Evolutionary conservation across 2,329 filamentous ascomycete genomes (phyloP), one percentile per base, ranked within the genome.

Genomic region (Paramyrothecium roridum): DNA sequence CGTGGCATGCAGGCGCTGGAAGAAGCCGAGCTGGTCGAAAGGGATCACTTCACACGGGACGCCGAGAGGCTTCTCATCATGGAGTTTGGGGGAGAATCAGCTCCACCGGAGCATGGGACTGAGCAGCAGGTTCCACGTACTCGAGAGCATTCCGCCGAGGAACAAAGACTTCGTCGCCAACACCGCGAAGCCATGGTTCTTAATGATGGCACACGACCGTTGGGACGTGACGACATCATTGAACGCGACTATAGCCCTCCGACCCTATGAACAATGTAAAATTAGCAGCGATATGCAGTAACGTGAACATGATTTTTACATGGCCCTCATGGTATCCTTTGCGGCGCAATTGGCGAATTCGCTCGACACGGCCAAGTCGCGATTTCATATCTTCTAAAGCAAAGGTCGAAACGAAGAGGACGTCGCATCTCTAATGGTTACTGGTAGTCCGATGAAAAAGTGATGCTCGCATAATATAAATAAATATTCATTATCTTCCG

Each of bases 141-240:
- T 2, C 63, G 78, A 57, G 81, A 84, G 55, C 81, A 84, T 67
- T 85, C 78, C 56, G 77, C 73, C 8, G 86, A 86, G 66, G 90
- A 93, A 69, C 86, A 90, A 64, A 83, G 88, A 53, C 77, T 93
- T 57, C 79, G 91, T 57, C 82, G 92, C 60, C 82, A 90, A 51
- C 83, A 93, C 66, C 82, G 92, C 61, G 91, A 96, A 74, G 92
- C 91, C 4, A 93, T 97, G 83, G 92, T 97, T 20, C 77, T 96
- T 55, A 93, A 92, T 65, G 91, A 96, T 65, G 90, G 90, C n/a
- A 90, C 84, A 21, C 81, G 87, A 33, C 88, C 90, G 2, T 70
- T 96, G 48, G 85, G 83, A 3, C 83, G 85, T 59, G 84, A 85
- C 48, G 90, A 96, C 67, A 96, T 96, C 37, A 90, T 93, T 53